These are phyloP conservation scores for Chaetomidium leptoderma DNA, from an alignment of 495 filamentous ascomycete genomes.

Conservation along the genomic window DNA sequence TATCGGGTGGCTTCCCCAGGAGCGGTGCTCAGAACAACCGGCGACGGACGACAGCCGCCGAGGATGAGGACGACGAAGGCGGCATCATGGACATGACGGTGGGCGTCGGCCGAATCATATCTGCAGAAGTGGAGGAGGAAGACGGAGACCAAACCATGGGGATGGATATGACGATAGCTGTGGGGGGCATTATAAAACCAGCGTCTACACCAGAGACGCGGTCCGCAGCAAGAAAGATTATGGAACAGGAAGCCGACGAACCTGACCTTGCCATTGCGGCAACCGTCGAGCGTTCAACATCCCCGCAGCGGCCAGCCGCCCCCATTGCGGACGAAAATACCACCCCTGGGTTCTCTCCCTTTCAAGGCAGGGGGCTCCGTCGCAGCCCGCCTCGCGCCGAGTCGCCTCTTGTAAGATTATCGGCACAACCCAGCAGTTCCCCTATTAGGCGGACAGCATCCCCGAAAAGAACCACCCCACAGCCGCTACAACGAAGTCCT, in stretches of 20 bases:
- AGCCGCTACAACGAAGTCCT: conserved; percentile 12
- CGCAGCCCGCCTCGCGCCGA: conserved; percentile 34
- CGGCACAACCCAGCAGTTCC: conserved; percentile 10
- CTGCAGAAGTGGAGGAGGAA: conserved; percentile 29
- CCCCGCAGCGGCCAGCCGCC: conserved; percentile 20
- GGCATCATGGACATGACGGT: conserved; percentile 59
- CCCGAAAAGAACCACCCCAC: conserved; percentile 14
- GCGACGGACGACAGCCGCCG: conserved; percentile 27
- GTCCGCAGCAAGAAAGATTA: conserved; percentile 51
- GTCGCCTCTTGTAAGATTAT: conserved; percentile 3
- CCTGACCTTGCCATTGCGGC: conserved; percentile 53
- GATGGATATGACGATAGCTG: conserved; percentile 56
- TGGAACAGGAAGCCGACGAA: conserved; percentile 56
- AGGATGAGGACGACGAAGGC: conserved; percentile 42
- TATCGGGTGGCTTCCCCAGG: conserved; percentile 39
- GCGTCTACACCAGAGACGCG: conserved; percentile 35
- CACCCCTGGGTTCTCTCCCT: conserved; percentile 55
- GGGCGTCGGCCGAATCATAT: conserved; percentile 54
- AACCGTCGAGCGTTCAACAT: conserved; percentile 35
- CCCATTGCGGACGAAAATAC: conserved; percentile 50
- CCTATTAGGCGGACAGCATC: conserved; percentile 12
- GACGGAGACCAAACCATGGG: conserved; percentile 17
- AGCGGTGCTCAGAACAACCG: conserved; percentile 23
- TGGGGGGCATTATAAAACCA: conserved; percentile 50
- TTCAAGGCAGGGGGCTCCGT: conserved; percentile 52